Conservation (phyloP, 2,329 filamentous ascomycete species). For the Colletotrichum navitas region DNA sequence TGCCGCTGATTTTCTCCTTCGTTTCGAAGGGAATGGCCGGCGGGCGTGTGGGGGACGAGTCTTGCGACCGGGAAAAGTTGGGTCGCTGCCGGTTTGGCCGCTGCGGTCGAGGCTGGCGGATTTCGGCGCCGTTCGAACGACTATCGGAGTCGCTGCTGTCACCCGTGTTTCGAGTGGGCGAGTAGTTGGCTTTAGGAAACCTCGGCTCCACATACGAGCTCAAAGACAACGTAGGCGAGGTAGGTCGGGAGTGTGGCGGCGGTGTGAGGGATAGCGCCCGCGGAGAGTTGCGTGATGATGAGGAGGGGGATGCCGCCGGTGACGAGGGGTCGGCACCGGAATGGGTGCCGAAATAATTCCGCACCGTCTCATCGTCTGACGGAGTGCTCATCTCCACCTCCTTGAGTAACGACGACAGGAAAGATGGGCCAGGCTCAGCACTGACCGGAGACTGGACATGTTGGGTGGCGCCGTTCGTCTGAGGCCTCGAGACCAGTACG, state of each 20-base stretch:
- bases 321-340: conserved; percentile 62
- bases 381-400: conserved; percentile 81
- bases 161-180: conserved; percentile 64
- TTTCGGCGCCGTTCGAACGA: conserved; percentile 56
- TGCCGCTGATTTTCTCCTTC: conserved; percentile 89
- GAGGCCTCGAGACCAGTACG: conserved; percentile 40
- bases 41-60: conserved; percentile 76
- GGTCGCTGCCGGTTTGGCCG: conserved; percentile 58
- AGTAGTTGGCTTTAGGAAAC: conserved; percentile 82
- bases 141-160: conserved; percentile 62
- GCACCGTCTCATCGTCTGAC: conserved; percentile 68
- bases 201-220: conserved; percentile 80
- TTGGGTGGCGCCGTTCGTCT: conserved; percentile 32
- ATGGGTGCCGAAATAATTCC: conserved; percentile 53
- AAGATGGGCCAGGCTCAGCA: conserved; percentile 73
- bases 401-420: conserved; percentile 87
- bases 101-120: conserved; percentile 66
- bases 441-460: conserved; percentile 38
- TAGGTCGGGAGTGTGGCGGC: conserved; percentile 74
- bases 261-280: conserved; percentile 77
- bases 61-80: conserved; percentile 62
- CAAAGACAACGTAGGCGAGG: conserved; percentile 74
- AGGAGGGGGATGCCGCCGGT: conserved; percentile 74
- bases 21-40: conserved; percentile 78
- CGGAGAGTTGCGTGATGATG: conserved; percentile 75